Percentiles rank a stretch among this genome's conserved stretches.
Evolutionary conservation across 2,329 filamentous ascomycete species (phyloP).

Genomic region (Ambrosiella beaveri): DNA sequence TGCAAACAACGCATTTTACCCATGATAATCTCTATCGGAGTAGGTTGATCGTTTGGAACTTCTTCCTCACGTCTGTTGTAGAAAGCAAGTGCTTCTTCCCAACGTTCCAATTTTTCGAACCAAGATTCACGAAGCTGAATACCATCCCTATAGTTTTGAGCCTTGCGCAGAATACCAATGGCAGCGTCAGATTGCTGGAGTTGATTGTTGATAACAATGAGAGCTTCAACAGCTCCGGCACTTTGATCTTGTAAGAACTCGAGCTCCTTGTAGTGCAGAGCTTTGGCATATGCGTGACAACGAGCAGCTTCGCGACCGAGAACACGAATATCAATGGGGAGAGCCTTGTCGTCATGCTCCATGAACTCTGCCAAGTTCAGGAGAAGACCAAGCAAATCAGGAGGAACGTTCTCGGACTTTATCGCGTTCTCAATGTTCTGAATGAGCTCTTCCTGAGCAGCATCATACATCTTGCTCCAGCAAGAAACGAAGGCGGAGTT

Average conservation of each 20-base stretch:
- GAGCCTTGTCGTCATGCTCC: conserved; percentile 97
- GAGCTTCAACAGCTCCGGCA: conserved; percentile 80
- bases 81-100: conserved; percentile 89
- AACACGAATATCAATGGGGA: conserved; percentile 92
- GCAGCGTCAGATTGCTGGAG: conserved; percentile 96
- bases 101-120: conserved; percentile 96
- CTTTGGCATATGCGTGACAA: conserved; percentile 96
- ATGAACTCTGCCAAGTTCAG: conserved; percentile 98
- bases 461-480: conserved; percentile 94
- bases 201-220: conserved; percentile 99
- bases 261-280: conserved; percentile 94
- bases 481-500: conserved; percentile 98
- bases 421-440: conserved; percentile 90
- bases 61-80: conserved; percentile 54
- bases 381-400: conserved; percentile 82
- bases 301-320: conserved; percentile 88
- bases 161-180: conserved; percentile 91
- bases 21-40: conserved; percentile 89
- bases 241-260: conserved; percentile 98
- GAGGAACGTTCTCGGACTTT: conserved; percentile 86
- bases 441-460: conserved; percentile 92
- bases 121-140: conserved; percentile 95
- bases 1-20: conserved; percentile 98
- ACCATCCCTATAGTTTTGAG: conserved; percentile 80
- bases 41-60: conserved; percentile 25